A percentile compares a stretch with the other conserved stretches of the same genome.
These are phyloP conservation scores for Hypholoma sublateritium DNA, from an alignment of 768 basidiomycete species.

Conservation along the genomic window DNA sequence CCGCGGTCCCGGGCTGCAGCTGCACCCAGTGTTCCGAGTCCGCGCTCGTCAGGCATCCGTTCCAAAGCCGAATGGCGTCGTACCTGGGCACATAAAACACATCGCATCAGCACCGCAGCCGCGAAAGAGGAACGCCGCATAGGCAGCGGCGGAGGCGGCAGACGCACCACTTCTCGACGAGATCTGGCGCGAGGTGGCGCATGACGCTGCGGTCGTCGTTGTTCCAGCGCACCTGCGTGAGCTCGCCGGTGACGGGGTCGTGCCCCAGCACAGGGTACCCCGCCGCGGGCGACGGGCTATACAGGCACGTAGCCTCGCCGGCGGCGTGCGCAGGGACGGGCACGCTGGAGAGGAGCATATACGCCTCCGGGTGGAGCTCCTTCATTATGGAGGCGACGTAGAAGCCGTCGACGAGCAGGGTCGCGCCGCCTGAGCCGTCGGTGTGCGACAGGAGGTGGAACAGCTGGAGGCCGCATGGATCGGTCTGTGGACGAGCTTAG, in stretches of 20 bases:
- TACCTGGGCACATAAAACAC: slow-evolving; percentile 48
- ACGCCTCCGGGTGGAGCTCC: slow-evolving; percentile 68
- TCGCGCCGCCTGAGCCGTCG: slow-evolving; percentile 80
- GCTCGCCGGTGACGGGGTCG: slow-evolving; percentile 54
- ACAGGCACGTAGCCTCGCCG: slow-evolving; percentile 63
- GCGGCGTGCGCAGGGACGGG: slow-evolving; percentile 86
- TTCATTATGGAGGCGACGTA: slow-evolving; percentile 82
- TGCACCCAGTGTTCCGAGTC: slow-evolving; percentile 94
- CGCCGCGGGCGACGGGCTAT: slow-evolving; percentile 52
- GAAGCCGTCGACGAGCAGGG: slow-evolving; percentile 95
- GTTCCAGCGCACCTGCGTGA: slow-evolving; percentile 88
- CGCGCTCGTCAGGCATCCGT: slow-evolving; percentile 67
- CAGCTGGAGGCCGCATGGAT: slow-evolving; percentile 93
- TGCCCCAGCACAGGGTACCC: slow-evolving; percentile 76
- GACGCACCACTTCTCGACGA: slow-evolving; percentile 74
- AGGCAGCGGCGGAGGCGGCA: too few relatives aligned
- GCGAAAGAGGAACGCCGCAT: too few relatives aligned
- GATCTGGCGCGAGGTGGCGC: slow-evolving; percentile 50
- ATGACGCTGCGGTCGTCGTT: slow-evolving; percentile 91
- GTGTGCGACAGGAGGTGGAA: slow-evolving; percentile 91
- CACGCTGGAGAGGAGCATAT: slow-evolving; percentile 64
- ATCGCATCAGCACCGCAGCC: background rate
- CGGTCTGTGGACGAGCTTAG: slow-evolving; percentile 54
- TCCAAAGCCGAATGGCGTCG: slow-evolving; percentile 77
- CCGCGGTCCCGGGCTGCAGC: slow-evolving; percentile 81